Evolutionary conservation across 1,284 basidiomycete species (phyloP).

Genomic region (Ceratobasidium sp.): DNA sequence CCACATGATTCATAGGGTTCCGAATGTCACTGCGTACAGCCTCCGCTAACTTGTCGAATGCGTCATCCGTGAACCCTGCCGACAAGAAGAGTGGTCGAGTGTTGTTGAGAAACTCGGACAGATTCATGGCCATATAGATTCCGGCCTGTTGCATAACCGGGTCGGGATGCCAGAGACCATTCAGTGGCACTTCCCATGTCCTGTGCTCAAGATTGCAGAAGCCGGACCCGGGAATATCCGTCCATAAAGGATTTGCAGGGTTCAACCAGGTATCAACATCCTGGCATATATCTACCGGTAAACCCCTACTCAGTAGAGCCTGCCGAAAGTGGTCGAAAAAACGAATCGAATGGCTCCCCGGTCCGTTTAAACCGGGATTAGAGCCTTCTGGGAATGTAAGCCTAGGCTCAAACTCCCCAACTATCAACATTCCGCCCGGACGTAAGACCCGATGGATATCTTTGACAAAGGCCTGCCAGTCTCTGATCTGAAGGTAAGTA

Average conservation of each 20-base stretch:
- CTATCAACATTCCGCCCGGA: slow-evolving; percentile 39
- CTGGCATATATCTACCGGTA: neutral
- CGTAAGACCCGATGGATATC: slow-evolving; percentile 40
- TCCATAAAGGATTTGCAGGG: neutral
- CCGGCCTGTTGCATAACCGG: slow-evolving; percentile 15
- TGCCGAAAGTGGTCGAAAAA: neutral
- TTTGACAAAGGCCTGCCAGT: slow-evolving; percentile 28
- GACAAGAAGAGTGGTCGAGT: slow-evolving; percentile 22
- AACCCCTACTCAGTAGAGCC: neutral
- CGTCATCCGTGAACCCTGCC: neutral
- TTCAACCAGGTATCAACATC: slow-evolving; percentile 21
- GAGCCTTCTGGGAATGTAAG: neutral
- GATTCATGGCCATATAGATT: slow-evolving; percentile 26
- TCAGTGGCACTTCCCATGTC: slow-evolving; percentile 4
- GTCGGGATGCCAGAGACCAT: slow-evolving; percentile 24
- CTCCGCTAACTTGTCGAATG: slow-evolving; percentile 5
- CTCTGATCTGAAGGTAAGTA: no score
- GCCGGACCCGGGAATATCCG: neutral
- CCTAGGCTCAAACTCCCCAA: slow-evolving; percentile 39
- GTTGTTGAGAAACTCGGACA: slow-evolving; percentile 1
- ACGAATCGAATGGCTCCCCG: neutral
- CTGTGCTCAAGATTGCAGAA: neutral
- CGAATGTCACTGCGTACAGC: slow-evolving; percentile 3
- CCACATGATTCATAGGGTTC: slow-evolving; percentile 14
- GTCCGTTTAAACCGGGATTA: neutral